A percentile compares a stretch with the other conserved stretches of the same genome.
phyloP scores from a whole-genome alignment of 768 basidiomycete species.

The Boletus rubescentipes region DNA sequence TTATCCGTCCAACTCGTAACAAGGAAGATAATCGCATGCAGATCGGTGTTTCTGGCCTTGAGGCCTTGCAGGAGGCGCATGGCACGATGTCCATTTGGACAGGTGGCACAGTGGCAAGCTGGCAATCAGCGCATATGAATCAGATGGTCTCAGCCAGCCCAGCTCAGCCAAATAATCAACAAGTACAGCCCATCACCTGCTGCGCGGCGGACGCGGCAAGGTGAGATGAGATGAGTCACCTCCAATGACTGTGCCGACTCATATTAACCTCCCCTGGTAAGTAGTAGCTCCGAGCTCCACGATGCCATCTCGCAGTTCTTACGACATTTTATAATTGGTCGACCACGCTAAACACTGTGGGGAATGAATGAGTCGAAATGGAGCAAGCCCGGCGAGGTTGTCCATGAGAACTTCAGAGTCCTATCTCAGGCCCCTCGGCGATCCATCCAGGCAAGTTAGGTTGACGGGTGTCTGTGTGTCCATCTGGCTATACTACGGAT shows the following conservation, averaged over 20 bases:
- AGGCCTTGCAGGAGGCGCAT: constrained; percentile 24
- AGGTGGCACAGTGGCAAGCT: constrained; percentile 21
- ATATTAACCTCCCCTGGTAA: constrained; percentile 5
- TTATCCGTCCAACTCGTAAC: constrained; percentile 7
- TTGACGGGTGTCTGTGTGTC: constrained; percentile 3
- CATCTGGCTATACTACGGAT: constrained; percentile 2
- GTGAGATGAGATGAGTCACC: constrained; percentile 23
- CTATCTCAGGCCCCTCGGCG: constrained; percentile 14
- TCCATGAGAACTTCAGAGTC: constrained; percentile 16
- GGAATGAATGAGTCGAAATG: constrained; percentile 9
- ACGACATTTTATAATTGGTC: constrained; percentile 20
- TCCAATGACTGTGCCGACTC: constrained; percentile 10
- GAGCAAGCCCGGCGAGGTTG: not conserved
- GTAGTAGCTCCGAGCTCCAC: constrained; percentile 22
- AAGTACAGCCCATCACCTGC: constrained; percentile 12
- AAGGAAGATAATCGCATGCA: constrained; percentile 11
- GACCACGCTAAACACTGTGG: constrained; percentile 16
- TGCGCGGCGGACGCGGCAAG: constrained; percentile 14
- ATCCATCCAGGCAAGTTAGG: constrained; percentile 8
- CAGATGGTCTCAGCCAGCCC: constrained; percentile 13
- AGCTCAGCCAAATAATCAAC: constrained; percentile 2
- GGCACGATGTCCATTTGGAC: constrained; percentile 13
- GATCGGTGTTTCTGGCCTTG: constrained; percentile 7
- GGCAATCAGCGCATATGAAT: constrained; percentile 23
- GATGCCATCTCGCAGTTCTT: constrained; percentile 18